Conservation (phyloP, 345 rosid species). For the Passiflora organensis region DNA sequence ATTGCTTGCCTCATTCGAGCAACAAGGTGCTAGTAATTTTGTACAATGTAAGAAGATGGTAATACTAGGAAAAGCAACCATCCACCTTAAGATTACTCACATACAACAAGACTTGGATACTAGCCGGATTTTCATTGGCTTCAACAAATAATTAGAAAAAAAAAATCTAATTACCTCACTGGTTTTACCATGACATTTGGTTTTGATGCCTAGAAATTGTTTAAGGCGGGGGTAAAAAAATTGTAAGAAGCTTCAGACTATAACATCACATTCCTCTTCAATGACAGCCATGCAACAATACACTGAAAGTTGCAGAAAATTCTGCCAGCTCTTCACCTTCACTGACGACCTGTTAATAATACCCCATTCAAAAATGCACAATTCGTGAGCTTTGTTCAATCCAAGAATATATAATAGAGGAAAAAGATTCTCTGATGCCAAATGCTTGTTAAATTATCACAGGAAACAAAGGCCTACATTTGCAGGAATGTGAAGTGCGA, state of each 20-base stretch:
- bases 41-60: no score
- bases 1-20: no score
- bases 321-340: constrained; percentile 78
- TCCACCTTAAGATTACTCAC: no score
- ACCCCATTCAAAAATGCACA: constrained; percentile 4
- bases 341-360: constrained; percentile 52
- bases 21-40: no score
- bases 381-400: constrained; percentile 4
- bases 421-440: background rate
- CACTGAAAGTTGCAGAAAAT: constrained; percentile 53
- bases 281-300: constrained; percentile 30
- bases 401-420: background rate
- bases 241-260: constrained; percentile 18
- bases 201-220: constrained; percentile 16
- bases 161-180: constrained; percentile 25
- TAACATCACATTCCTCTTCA: constrained; percentile 16
- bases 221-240: constrained; percentile 13
- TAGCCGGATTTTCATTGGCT: background rate
- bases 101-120: background rate
- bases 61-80: no score
- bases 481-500: background rate
- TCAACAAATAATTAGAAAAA: constrained; percentile 6
- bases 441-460: background rate
- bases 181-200: constrained; percentile 21
- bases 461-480: background rate